A percentile compares a stretch with the other conserved stretches of the same genome.
phyloP scores from a whole-genome alignment of 352 stramenopile species.

The Phytophthora meadii region DNA sequence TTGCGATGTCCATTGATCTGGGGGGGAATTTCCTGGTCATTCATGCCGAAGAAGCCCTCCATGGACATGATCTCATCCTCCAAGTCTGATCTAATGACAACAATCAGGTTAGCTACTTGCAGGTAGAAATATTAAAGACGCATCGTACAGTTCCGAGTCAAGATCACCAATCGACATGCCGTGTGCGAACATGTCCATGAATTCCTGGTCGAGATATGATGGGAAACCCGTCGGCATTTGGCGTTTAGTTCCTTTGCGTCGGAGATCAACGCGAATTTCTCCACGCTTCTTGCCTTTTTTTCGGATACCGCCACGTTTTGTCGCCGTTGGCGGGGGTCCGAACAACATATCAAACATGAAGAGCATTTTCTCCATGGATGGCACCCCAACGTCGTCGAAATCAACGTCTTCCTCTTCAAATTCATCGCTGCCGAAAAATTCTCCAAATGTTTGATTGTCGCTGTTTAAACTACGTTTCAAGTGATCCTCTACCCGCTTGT shows the following conservation, averaged over 20 bases:
- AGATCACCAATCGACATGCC: constrained; percentile 29
- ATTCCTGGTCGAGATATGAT: constrained; percentile 27
- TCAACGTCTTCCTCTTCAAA: constrained; percentile 33
- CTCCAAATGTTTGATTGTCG: constrained; percentile 13
- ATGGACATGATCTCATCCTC: constrained; percentile 61
- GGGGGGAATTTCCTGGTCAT: constrained; percentile 16
- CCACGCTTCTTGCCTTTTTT: constrained; percentile 18
- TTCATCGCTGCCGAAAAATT: constrained; percentile 8
- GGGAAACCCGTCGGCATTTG: constrained; percentile 12
- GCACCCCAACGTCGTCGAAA: constrained; percentile 38
- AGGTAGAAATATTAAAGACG: not conserved
- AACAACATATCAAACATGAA: constrained; percentile 85
- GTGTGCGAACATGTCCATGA: constrained; percentile 37
- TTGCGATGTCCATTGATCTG: constrained; percentile 9
- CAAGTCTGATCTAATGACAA: constrained; percentile 25
- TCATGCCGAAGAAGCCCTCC: constrained; percentile 42
- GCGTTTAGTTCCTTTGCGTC: constrained; percentile 10
- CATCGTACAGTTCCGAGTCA: constrained; percentile 13
- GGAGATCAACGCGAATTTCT: constrained; percentile 30
- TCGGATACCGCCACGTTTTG: not conserved
- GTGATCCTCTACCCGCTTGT: constrained; percentile 72
- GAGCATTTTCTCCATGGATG: constrained; percentile 76
- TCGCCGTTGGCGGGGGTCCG: constrained; percentile 15
- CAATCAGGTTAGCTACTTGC: not conserved
- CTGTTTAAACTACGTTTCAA: constrained; percentile 34